Base-by-base conservation (phyloP, 441 rosid species). In the Lepidium campestre region DNA sequence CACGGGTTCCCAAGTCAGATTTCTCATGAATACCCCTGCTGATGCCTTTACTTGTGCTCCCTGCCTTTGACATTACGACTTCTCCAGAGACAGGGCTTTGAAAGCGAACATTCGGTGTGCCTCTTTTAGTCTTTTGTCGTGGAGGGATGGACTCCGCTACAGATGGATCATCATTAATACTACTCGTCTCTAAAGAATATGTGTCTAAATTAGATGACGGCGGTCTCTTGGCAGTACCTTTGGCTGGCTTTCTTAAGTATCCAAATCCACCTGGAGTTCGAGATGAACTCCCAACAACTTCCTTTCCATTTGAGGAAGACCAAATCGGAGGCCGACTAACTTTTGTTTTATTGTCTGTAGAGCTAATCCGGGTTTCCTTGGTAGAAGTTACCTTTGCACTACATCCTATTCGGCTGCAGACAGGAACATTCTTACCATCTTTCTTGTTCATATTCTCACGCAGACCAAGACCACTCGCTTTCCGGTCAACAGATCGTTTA, bases 281-380 rank as follows among this genome's bases (percentile, higher is more conserved):
- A 34, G 96, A 93, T 65, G 97, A 89, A 68, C 92, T 86, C 68
- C 90, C 91, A 55, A 70, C 58, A 35, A 78, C 70, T 79, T 87
- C 91, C 74, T 89, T 89, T 36, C 88, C 90, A 77, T 42, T 59
- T 10, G 59, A 61, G 35, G 72, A 41, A 44, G 72, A 50, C 0
- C 47, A 15, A 52, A 59, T 0, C 13, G 45, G 45, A 60, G 53
- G 53, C 58, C 70, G 79, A 2, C 76, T 72, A 67, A 82, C 74
- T 81, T 84, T 87, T 47, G 79, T 70, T 56, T 60, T 45, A 50
- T 83, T 86, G 11, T 74, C 92, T 2, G 65, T 32, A 66, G 62
- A 73, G 57, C 72, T 77, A 61, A 72, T 60, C 56, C 80, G 82
- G 11, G 74, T 31, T 61, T 79, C 80, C 70, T 80, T 83, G 54